A percentile compares a stretch with the other conserved stretches of the same genome.
These are phyloP conservation scores for Cubamyces sp. DNA, from an alignment of 768 basidiomycete species.

Conservation along the genomic window DNA sequence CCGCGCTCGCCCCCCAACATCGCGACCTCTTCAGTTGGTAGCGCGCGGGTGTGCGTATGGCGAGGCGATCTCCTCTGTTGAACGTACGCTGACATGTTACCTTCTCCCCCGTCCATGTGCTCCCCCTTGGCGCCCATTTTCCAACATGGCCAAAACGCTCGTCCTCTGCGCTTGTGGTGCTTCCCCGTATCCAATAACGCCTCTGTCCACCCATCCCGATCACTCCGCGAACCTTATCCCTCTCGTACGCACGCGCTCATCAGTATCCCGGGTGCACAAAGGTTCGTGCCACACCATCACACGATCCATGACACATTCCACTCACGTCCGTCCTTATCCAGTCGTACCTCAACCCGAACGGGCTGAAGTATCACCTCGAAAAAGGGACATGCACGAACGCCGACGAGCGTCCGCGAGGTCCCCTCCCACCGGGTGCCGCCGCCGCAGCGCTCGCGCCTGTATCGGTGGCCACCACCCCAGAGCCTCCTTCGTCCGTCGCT, in stretches of 20 bases:
- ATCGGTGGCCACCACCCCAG: not conserved
- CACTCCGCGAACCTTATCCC: constrained; percentile 14
- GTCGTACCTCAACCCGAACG: constrained; percentile 68
- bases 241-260: not conserved
- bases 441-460: constrained; percentile 4
- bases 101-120: not conserved
- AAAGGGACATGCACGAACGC: constrained; percentile 62
- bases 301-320: not conserved
- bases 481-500: not conserved
- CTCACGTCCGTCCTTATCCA: constrained; percentile 31
- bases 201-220: not conserved
- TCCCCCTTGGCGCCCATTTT: not conserved
- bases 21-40: not conserved
- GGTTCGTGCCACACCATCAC: constrained; percentile 37
- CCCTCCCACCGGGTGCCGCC: constrained; percentile 8
- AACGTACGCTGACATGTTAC: constrained; percentile 8
- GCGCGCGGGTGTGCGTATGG: not conserved
- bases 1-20: not conserved
- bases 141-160: not conserved
- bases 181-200: constrained; percentile 4
- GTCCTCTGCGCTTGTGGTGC: not conserved
- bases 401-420: constrained; percentile 22
- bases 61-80: not conserved
- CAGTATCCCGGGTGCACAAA: constrained; percentile 55
- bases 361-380: constrained; percentile 68